phyloP scores from a whole-genome alignment of 306 rosid species.

The Pterocarpus macrocarpus region DNA sequence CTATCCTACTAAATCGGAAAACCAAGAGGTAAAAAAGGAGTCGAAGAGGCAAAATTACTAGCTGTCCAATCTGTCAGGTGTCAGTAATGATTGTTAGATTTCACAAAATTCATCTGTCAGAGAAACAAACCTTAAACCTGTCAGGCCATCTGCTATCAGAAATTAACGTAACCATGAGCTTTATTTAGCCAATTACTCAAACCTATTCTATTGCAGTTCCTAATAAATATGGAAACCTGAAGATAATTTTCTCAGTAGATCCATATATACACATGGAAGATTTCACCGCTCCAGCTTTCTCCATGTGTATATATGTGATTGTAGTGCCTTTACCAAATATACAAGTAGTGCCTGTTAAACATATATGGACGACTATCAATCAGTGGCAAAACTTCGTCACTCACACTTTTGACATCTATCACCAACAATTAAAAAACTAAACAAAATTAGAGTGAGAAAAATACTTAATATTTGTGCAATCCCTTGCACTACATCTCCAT shows the following conservation, averaged over 20 bases:
- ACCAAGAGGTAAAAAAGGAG: too few relatives aligned
- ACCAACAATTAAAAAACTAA: constrained; percentile 8
- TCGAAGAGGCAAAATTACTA: too few relatives aligned
- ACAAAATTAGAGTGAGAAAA: constrained; percentile 42
- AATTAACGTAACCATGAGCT: background rate
- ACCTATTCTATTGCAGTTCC: background rate
- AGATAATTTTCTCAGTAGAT: background rate
- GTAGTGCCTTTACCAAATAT: background rate
- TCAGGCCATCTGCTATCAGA: too few relatives aligned
- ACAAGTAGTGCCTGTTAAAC: constrained; percentile 26
- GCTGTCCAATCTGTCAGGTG: too few relatives aligned
- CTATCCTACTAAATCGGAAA: too few relatives aligned
- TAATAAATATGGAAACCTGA: background rate
- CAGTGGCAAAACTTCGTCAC: constrained; percentile 14
- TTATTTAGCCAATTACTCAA: background rate
- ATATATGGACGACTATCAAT: background rate
- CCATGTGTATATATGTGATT: background rate
- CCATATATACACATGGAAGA: background rate
- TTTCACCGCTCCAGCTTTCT: constrained; percentile 4
- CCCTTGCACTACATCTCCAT: constrained; percentile 86
- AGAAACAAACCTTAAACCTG: background rate
- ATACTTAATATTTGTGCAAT: constrained; percentile 81
- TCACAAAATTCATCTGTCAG: background rate
- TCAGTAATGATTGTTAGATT: background rate
- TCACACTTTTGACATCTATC: constrained; percentile 13